Base-by-base conservation (phyloP, 2,329 filamentous ascomycete species). In the Dothideomycetes sp. region DNA sequence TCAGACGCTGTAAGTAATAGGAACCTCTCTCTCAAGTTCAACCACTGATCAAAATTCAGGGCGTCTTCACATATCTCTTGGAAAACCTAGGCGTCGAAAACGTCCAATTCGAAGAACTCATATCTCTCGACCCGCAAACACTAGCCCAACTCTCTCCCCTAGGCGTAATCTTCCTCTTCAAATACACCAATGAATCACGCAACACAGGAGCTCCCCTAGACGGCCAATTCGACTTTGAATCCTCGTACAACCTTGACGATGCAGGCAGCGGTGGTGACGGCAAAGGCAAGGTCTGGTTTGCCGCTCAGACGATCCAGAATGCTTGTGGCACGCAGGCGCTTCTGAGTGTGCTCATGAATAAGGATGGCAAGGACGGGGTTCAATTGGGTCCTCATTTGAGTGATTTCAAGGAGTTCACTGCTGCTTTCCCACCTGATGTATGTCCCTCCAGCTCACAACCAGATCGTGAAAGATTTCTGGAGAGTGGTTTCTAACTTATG, bases 161-260 rank as follows among this genome's bases (percentile, higher is more conserved):
- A 33, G 91, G 91, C 55, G 86, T 98, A 51, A 95, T 98, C 57
- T 98, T 98, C 65, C 84, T 98, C 61, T 98, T 98, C 79, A 96
- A 95, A 68, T 98, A 84, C 65, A 84, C 77, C 36, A 87, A 78
- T 46, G 79, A 83, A 58, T 69, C 74, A 63, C 53, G 81, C 70
- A 67, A 76, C 27, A 63, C 72, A 29, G 71, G 76, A 43, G 73
- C 73, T 31, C 87, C 88, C 0, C 74, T 78, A 49, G 88, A 96
- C 60, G 91, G 91, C 46, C 70, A 67, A 23, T 94, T 85, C 62
- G 87, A 95, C 65, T 69, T 78, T 51, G 71, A 70, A 12, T 85
- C 86, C 11, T 70, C 82, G 13, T 40, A 40, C 37, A 40, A 40
- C 37, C n/a, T 40, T 28, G 37, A 40, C 9, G 79, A 86, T 47